Percentiles rank a stretch among this genome's conserved stretches.
phyloP scores from a whole-genome alignment of 495 filamentous ascomycete genomes.

The Penicillium bialowiezense region DNA sequence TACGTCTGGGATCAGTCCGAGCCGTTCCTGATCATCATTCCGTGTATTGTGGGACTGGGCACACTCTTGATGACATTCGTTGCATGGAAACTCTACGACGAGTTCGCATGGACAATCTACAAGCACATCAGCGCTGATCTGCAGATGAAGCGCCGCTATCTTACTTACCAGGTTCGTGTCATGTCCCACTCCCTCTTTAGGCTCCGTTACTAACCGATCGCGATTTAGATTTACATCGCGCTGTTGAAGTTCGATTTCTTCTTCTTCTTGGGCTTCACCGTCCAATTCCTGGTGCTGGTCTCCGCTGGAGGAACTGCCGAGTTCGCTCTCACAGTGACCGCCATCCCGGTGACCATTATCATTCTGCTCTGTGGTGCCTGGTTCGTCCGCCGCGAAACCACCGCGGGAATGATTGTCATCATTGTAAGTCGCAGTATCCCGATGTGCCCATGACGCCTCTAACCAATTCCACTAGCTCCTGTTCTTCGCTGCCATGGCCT shows the following conservation, averaged over 20 bases:
- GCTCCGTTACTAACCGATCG: conserved; percentile 24
- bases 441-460: conserved; percentile 8
- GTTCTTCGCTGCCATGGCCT: conserved; percentile 86
- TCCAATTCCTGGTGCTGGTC: conserved; percentile 95
- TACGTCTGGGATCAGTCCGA: conserved; percentile 63
- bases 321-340: conserved; percentile 81
- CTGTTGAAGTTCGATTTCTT: conserved; percentile 99
- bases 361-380: conserved; percentile 82
- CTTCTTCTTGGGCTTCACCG: conserved; percentile 97
- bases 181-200: neutral
- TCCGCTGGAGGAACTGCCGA: conserved; percentile 65
- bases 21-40: conserved; percentile 81
- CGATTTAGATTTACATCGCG: conserved; percentile 84
- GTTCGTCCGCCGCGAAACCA: conserved; percentile 79
- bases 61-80: conserved; percentile 70
- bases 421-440: conserved; percentile 54
- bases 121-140: conserved; percentile 98
- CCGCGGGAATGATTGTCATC: conserved; percentile 69
- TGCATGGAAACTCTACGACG: conserved; percentile 93
- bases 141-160: conserved; percentile 91
- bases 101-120: conserved; percentile 99
- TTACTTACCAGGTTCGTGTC: conserved; percentile 83
- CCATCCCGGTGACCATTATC: conserved; percentile 83
- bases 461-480: conserved; percentile 49
- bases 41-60: conserved; percentile 74